Conservation (phyloP, 306 rosid genomes). For the Prunus mira region DNA sequence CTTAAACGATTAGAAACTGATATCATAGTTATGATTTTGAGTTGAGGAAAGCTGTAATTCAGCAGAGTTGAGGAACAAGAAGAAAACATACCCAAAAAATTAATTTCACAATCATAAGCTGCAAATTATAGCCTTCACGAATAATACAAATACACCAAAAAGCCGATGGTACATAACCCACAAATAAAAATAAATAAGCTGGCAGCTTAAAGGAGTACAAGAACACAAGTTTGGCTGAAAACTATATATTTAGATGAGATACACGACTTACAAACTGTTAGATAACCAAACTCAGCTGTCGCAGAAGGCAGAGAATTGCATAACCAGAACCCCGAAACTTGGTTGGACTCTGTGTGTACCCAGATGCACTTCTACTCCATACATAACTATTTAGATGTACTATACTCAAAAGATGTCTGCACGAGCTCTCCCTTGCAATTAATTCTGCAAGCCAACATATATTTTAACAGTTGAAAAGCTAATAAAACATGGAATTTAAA, state of each 20-base stretch:
- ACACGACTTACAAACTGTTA: constrained; percentile 27
- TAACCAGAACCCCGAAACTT: constrained; percentile 33
- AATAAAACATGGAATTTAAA: constrained; percentile 10
- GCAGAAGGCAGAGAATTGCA: constrained; percentile 33
- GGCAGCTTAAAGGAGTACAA: constrained; percentile 18
- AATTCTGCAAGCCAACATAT: constrained; percentile 39
- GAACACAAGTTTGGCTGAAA: constrained; percentile 28
- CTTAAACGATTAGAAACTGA: not conserved
- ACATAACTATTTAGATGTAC: constrained; percentile 39
- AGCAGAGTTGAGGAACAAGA: not conserved
- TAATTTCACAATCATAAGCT: constrained; percentile 12
- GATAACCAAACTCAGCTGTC: constrained; percentile 41
- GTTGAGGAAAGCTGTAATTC: not conserved
- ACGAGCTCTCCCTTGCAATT: constrained; percentile 34
- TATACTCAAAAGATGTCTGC: constrained; percentile 42
- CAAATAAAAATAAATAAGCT: constrained; percentile 20
- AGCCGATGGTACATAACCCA: constrained; percentile 30
- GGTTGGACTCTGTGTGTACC: constrained; percentile 35
- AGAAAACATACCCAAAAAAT: not conserved
- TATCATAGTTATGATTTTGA: not conserved
- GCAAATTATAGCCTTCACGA: constrained; percentile 15
- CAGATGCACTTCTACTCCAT: constrained; percentile 48
- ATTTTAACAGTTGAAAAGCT: constrained; percentile 9
- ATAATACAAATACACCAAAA: constrained; percentile 25
- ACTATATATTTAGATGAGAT: constrained; percentile 15